These are phyloP conservation scores for Cordyceps cicadae DNA, from an alignment of 2,329 filamentous ascomycete species.

Conservation along the genomic window DNA sequence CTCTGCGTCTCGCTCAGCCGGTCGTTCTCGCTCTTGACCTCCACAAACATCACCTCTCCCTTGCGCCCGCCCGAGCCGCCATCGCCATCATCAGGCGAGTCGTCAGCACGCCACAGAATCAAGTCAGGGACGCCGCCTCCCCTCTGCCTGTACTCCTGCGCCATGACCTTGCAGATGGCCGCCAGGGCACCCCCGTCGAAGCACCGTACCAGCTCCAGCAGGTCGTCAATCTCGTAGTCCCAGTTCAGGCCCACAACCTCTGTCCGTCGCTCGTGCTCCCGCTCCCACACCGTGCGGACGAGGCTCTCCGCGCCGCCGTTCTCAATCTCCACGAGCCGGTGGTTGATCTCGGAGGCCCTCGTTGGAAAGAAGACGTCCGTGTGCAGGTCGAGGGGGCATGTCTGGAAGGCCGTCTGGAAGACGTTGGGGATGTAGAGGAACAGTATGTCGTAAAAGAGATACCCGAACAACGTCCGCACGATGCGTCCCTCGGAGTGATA, in stretches of 20 bases:
- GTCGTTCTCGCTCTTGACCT: constrained; percentile 83
- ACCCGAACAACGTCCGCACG: constrained; percentile 80
- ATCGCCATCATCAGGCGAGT: constrained; percentile 18
- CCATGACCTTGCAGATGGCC: constrained; percentile 84
- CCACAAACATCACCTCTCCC: constrained; percentile 64
- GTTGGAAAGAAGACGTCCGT: constrained; percentile 87
- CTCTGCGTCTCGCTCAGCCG: constrained; percentile 90
- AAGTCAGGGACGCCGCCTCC: constrained; percentile 88
- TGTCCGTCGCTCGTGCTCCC: constrained; percentile 61
- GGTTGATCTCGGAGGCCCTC: constrained; percentile 83
- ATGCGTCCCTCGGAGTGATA: constrained; percentile 92
- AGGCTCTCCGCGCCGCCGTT: constrained; percentile 68
- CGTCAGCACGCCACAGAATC: constrained; percentile 64
- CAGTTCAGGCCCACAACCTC: constrained; percentile 90
- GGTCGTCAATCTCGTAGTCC: constrained; percentile 72
- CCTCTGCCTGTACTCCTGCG: constrained; percentile 83
- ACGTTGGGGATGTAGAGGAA: constrained; percentile 94
- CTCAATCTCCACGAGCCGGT: constrained; percentile 73
- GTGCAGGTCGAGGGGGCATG: constrained; percentile 83
- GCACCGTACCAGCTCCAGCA: constrained; percentile 69
- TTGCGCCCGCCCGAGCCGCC: constrained; percentile 20
- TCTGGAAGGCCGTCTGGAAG: constrained; percentile 93
- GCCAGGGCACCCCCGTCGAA: constrained; percentile 76
- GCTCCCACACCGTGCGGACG: constrained; percentile 58
- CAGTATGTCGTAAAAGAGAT: constrained; percentile 87